Percentiles rank a stretch among this genome's conserved stretches.
Conservation (phyloP, 1,139 yeast genomes). For the Geotrichum klebahnii region DNA sequence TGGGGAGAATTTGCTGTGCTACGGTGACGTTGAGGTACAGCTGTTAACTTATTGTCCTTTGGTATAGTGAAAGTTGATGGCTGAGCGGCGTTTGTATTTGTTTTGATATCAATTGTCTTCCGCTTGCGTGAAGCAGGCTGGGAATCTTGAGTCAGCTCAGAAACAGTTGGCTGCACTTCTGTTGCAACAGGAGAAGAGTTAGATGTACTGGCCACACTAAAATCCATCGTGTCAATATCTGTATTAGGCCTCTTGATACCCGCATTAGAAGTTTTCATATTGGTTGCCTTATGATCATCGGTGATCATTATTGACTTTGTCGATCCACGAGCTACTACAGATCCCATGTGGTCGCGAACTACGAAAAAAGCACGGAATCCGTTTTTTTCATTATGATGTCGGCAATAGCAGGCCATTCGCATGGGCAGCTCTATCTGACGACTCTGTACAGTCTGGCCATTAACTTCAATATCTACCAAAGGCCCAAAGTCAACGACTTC, state of each 20-base stretch:
- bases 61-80: background rate
- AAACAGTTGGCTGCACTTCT: background rate
- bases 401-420: constrained; percentile 87
- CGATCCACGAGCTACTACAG: constrained; percentile 64
- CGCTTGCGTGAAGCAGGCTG: constrained; percentile 14
- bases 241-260: constrained; percentile 20
- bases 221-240: constrained; percentile 18
- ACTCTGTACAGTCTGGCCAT: constrained; percentile 42
- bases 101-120: constrained; percentile 4
- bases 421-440: constrained; percentile 57
- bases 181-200: constrained; percentile 5
- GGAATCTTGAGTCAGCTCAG: background rate
- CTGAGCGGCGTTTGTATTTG: too few species aligned
- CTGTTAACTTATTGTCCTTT: background rate
- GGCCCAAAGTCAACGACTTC: constrained; percentile 76
- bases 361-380: constrained; percentile 74
- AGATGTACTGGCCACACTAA: constrained; percentile 1
- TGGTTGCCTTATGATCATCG: constrained; percentile 69
- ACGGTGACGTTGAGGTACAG: constrained; percentile 4
- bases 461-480: constrained; percentile 26
- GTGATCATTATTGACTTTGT: constrained; percentile 79
- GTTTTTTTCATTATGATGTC: constrained; percentile 78
- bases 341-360: constrained; percentile 54
- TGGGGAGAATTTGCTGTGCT: background rate
- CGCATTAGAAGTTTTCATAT: constrained; percentile 8